Percentiles rank a stretch among this genome's conserved stretches.
Conservation (phyloP, 768 basidiomycete species). For the Boletus rufocinnamomeus region DNA sequence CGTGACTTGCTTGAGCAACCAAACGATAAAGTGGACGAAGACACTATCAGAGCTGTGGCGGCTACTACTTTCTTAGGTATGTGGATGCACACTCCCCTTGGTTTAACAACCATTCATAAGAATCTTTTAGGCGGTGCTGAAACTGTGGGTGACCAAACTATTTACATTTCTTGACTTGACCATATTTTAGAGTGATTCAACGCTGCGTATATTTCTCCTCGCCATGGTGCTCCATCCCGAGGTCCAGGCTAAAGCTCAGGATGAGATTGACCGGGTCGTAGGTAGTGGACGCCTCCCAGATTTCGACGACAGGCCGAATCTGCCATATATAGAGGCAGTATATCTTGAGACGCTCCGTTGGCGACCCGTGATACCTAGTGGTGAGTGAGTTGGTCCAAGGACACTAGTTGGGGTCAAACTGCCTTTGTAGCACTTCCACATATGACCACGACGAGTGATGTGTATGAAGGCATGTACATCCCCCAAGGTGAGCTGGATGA, state of each 20-base stretch:
- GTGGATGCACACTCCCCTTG: not conserved
- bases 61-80: constrained; percentile 25
- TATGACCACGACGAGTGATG: constrained; percentile 24
- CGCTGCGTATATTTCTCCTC: constrained; percentile 31
- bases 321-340: constrained; percentile 37
- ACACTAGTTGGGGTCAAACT: not conserved
- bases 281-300: constrained; percentile 34
- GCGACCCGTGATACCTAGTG: constrained; percentile 30
- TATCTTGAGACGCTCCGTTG: constrained; percentile 37
- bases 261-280: constrained; percentile 35
- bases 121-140: constrained; percentile 27
- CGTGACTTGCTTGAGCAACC: constrained; percentile 13
- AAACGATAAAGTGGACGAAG: constrained; percentile 2
- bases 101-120: not conserved
- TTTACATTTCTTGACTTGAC: not conserved
- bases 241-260: constrained; percentile 32
- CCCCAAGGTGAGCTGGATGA: constrained; percentile 25
- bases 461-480: constrained; percentile 34
- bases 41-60: constrained; percentile 26
- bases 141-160: constrained; percentile 19
- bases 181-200: constrained; percentile 14
- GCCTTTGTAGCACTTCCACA: constrained; percentile 25
- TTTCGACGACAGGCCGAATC: constrained; percentile 26
- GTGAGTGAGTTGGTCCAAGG: constrained; percentile 20
- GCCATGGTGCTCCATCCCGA: constrained; percentile 39